Evolutionary conservation across 768 basidiomycete species (phyloP), one percentile per base, ranked within the genome.

Genomic region (Lentinus tigrinus): DNA sequence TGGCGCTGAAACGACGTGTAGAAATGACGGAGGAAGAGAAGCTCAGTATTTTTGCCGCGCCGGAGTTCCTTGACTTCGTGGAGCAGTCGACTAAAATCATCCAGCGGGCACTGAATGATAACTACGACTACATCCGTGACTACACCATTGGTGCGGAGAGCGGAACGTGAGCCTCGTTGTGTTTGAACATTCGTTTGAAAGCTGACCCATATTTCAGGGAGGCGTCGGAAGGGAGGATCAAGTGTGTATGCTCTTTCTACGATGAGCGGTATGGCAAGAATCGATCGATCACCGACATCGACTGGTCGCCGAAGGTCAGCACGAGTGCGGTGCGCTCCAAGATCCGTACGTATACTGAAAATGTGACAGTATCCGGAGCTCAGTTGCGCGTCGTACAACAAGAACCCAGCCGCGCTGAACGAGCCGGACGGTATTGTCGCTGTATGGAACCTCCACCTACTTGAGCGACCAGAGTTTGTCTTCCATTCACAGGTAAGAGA

Each of bases 401-500:
- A 97, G 78, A 98, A 98, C 65, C 88, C 93, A 6, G 87, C 89
- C 4, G 91, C 94, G 0, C 72, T 94, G 46, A 95, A 97, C 65
- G 97, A 98, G 69, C 96, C 97, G 0, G 95, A 98, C 63, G 97
- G 97, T 9, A 88, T 98, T 52, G 97, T 96, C 24, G 92, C 93
- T 2, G 89, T 99, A 4, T 99, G 97, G 97, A 98, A 98, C 71
- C 76, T 97, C 36, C 97, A 98, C 70, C 76, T 98, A 4, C 79
- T 95, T 2, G 97, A 98, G 70, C 84, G 96, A 61, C 95, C 97
- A 26, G 97, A 99, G 70, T 99, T 98, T 63, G 84, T 98, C 54
- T 98, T 99, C 74, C 97, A 99, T 70, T 95, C 97, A 2, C 97
- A 97, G 78, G 96, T 97, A 57, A 48, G 85, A 74, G 37, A 43